Conservation (phyloP, 164 flowering plant species). For the Tinospora cordifolia region DNA sequence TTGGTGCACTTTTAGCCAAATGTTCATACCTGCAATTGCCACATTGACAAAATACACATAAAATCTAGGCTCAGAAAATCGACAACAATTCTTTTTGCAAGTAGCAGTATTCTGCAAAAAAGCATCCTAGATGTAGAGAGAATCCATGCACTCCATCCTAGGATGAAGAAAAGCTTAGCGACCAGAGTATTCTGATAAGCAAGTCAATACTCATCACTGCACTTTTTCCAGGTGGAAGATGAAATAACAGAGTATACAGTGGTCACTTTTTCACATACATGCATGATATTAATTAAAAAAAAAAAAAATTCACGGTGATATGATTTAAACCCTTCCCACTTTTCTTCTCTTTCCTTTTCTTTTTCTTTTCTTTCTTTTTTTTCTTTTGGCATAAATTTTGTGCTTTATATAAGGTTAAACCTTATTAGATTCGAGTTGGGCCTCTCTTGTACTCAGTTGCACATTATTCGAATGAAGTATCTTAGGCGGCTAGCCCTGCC, state of each 20-base stretch:
- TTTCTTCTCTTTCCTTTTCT: not conserved
- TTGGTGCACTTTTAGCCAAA: slow-evolving; percentile 95
- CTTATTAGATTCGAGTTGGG: not conserved
- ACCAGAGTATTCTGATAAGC: not conserved
- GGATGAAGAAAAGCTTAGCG: not conserved
- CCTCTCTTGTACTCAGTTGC: not conserved
- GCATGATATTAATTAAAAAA: not conserved
- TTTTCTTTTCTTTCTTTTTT: too few relatives aligned
- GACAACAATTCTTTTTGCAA: not conserved
- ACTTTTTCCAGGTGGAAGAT: not conserved
- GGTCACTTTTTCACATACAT: not conserved
- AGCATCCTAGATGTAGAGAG: not conserved
- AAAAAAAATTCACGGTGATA: not conserved
- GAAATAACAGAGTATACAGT: not conserved
- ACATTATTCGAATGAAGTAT: not conserved
- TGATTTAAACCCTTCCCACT: too few relatives aligned
- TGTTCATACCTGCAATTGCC: slow-evolving; percentile 74
- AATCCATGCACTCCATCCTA: not conserved
- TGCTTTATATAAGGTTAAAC: not conserved
- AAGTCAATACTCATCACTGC: not conserved
- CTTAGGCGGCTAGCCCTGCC: not conserved
- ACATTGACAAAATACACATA: slow-evolving; percentile 5
- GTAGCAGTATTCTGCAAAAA: not conserved
- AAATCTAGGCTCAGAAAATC: not conserved
- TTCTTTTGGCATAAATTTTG: not conserved